Base-by-base conservation (phyloP, 306 rosid species). In the Vigna reflexopilosa region DNA sequence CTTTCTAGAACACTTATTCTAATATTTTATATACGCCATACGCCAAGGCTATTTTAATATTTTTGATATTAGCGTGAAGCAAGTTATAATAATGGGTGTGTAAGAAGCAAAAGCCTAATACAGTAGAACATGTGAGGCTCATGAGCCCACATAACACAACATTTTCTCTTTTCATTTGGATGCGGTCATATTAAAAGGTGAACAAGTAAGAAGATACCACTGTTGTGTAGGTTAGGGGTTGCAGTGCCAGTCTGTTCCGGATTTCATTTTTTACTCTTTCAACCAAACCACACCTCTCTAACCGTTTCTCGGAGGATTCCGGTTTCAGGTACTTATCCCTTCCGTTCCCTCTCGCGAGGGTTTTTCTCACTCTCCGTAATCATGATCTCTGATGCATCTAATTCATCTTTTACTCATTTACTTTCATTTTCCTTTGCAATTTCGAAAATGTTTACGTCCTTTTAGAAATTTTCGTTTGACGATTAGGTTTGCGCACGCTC, bases 281-380 rank as follows among this genome's bases (percentile, higher is more conserved):
- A 42, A 14, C 62, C 70, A 14, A 38, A 56, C 66, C 1, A 72
- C 26, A 63, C 40, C 50, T 26, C 70, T 26, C 62, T 14, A 54
- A 44, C 47, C 5, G 15, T 67, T 24, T 34, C 9, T 79, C 19
- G 44, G 2, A 2, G 20, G 19, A 19, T 42, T 70, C 16, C 74
- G n/a, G 19, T 80, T 55, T 7, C 73, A 73, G 88, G 88, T 85
- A 81, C 15, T 77, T 42, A 7, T 66, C 57, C 4, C 38, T 34
- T 34, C 38, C 38, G 38, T 71, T 61, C 11, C n/a, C 40, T 50
- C 51, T 45, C 15, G 6, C 26, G 13, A 44, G 70, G 70, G 30
- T 51, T 63, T 52, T 63, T 4, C 44, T 14, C 56, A 6, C 42
- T 51, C 49, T 42, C 28, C 66, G 24, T 56, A 61, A 32, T 66